These are phyloP conservation scores for Populus hybrid DNA, from an alignment of 441 rosid genomes.

Conservation along the genomic window DNA sequence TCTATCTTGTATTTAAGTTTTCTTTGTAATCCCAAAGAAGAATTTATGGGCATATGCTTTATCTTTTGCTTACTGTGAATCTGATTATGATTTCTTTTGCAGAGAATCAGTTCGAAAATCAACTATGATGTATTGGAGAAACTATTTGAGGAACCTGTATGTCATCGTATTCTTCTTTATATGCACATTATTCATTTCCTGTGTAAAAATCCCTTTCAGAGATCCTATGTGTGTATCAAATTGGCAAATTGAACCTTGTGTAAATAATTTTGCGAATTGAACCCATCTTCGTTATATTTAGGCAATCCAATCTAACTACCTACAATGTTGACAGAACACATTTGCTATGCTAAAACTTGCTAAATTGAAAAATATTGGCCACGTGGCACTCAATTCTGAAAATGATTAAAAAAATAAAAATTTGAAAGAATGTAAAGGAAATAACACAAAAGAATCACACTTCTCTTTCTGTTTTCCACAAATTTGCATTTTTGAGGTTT, in stretches of 20 bases:
- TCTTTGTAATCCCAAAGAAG: neutral
- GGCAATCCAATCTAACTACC: neutral
- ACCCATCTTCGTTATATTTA: too few species aligned
- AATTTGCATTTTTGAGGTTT: neutral
- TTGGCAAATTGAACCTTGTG: neutral
- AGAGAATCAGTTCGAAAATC: slow-evolving; percentile 63
- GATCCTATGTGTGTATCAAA: neutral
- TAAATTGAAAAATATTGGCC: neutral
- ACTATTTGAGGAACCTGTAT: slow-evolving; percentile 59
- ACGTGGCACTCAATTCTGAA: neutral
- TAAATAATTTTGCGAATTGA: neutral
- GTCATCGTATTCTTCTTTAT: slow-evolving; percentile 14
- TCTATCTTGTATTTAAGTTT: neutral
- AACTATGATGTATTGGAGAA: slow-evolving; percentile 62
- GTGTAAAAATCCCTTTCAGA: neutral
- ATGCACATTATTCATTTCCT: neutral
- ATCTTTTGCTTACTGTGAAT: neutral
- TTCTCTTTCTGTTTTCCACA: neutral
- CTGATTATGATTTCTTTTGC: slow-evolving; percentile 24
- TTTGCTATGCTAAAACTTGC: neutral
- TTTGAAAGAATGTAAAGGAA: neutral
- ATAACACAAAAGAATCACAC: neutral
- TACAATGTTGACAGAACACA: neutral
- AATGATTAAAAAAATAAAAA: too few species aligned
- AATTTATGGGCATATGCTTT: neutral